Base-by-base conservation (phyloP, 805 yeast genomes). In the Teunomyces cretensis region DNA sequence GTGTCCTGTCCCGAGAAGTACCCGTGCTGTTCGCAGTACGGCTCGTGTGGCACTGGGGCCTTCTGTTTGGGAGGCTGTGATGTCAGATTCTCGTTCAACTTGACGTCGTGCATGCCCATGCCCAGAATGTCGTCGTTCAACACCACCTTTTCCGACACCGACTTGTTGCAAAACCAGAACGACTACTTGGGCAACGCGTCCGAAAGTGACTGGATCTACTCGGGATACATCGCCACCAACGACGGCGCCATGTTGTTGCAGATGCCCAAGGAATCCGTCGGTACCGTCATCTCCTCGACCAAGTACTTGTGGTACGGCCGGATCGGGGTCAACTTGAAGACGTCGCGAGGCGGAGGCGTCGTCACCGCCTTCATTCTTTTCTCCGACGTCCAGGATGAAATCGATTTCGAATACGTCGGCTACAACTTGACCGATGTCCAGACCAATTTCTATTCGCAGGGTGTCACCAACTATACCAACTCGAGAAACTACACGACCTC, bases 51-150 rank as follows among this genome's bases (percentile, higher is more conserved):
- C 56, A 77, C 83, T 17, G 95, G 95, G 16, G 62, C 75, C 13
- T 76, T 75, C 66, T 91, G 97, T 72, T 72, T 90, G 42, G 94
- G 92, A 48, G 92, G 95, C 28, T 91, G 97, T 72, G 88, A 90
- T 67, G 86, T 94, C 31, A 70, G 81, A 49, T 83, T 56, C 58
- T 87, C 96, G 4, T 81, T 65, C 69, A 75, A 75, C 51, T 58
- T 78, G 43, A 68, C 79, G 9, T 81, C 96, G 0, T 91, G 97
- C 68, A 79, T 88, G 82, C 90, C 97, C 5, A 78, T 80, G 79
- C 96, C 97, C 9, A 72, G 81, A 6, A 88, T 95, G 75, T 63
- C 73, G 56, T 60, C 76, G 49, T 59, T 72, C 30, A 47, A 60
- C 1, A 79, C 80, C 6, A 49, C 53, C 1, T 81, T 83, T 55